Evolutionary conservation across 2,329 filamentous ascomycete genomes (phyloP).

Genomic region (Ophiostoma piceae): DNA sequence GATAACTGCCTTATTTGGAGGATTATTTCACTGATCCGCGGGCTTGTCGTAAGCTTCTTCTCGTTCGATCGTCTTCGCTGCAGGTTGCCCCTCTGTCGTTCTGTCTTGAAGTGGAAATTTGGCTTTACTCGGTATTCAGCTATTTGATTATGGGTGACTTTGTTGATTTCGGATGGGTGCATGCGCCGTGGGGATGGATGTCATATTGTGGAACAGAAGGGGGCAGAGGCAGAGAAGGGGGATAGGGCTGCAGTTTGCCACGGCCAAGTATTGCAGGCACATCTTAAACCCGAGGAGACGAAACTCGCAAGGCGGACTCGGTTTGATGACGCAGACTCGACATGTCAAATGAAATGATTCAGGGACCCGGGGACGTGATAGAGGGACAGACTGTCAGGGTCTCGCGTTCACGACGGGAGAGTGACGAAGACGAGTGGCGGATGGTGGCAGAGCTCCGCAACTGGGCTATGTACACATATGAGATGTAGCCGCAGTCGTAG

Average conservation of each 20-base stretch:
- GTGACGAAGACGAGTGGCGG: slow-evolving; percentile 3
- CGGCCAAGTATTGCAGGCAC: not conserved
- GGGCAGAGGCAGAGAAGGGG: not conserved
- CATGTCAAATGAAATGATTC: not conserved
- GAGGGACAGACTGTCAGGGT: not conserved
- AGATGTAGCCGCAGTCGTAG: not conserved
- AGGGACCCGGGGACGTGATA: not conserved
- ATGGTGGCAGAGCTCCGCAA: not conserved
- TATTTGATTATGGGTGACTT: too few relatives aligned
- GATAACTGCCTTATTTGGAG: not conserved
- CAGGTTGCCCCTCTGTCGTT: not conserved
- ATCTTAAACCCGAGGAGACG: not conserved
- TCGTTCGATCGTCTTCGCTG: not conserved
- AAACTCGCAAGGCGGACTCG: not conserved
- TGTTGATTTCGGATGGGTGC: not conserved
- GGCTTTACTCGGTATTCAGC: not conserved
- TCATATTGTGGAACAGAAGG: too few relatives aligned
- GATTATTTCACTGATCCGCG: not conserved
- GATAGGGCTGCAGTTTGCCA: not conserved
- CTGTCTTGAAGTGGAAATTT: not conserved
- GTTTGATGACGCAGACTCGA: slow-evolving; percentile 1
- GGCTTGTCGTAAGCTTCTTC: not conserved
- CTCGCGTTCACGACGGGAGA: not conserved
- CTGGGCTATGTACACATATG: not conserved
- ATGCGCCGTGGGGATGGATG: too few relatives aligned